phyloP scores from a whole-genome alignment of 2,329 filamentous ascomycete genomes.

The Pezicula radicicola region DNA sequence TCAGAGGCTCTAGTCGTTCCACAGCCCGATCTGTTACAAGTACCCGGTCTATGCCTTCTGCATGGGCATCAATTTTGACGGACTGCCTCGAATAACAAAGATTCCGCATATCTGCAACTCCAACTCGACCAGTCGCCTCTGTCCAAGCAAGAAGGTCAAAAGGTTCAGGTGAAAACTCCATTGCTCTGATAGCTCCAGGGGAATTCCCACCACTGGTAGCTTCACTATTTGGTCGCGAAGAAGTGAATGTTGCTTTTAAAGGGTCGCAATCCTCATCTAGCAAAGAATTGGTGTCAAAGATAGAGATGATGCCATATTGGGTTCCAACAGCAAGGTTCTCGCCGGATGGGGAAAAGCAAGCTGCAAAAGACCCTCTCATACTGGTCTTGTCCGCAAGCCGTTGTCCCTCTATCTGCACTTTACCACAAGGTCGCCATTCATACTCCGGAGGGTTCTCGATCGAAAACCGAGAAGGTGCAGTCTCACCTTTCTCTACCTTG shows the following conservation, averaged over 20 bases:
- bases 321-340: conserved; percentile 73
- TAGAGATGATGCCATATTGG: conserved; percentile 75
- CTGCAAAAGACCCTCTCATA: conserved; percentile 70
- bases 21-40: conserved; percentile 18
- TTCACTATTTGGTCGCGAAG: conserved; percentile 68
- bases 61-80: conserved; percentile 58
- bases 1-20: conserved; percentile 12
- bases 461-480: conserved; percentile 20
- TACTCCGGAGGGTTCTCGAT: conserved; percentile 24
- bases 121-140: conserved; percentile 77
- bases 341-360: conserved; percentile 72
- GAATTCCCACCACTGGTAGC: conserved; percentile 2
- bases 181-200: conserved; percentile 79
- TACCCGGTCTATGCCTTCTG: conserved; percentile 41
- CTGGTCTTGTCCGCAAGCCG: conserved; percentile 50
- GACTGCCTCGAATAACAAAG: conserved; percentile 67
- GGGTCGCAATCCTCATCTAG: conserved; percentile 47
- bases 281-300: conserved; percentile 61
- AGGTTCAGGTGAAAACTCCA: conserved; percentile 87
- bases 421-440: conserved; percentile 49
- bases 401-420: conserved; percentile 57
- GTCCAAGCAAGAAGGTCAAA: conserved; percentile 93
- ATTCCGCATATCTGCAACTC: conserved; percentile 68
- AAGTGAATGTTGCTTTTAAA: conserved; percentile 72
- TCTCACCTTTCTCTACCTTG: conserved; percentile 15